A percentile compares a stretch with the other conserved stretches of the same genome.
Evolutionary conservation across 75 land plant genomes (phyloP).

Genomic region (Adiantum capillusveneris): DNA sequence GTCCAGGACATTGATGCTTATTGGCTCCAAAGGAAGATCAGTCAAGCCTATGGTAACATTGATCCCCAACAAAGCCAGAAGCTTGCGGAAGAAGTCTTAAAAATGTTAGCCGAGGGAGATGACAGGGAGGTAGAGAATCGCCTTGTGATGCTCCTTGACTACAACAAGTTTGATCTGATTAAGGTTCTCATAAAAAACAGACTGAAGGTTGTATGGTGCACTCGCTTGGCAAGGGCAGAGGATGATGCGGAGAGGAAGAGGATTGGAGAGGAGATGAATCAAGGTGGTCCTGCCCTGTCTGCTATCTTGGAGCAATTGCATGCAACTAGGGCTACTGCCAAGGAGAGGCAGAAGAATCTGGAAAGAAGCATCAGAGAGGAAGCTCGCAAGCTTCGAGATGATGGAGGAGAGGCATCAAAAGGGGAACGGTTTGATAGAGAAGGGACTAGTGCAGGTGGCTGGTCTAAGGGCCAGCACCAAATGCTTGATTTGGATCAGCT

Average conservation of each 20-base stretch:
- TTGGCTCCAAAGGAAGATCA: conserved; percentile 94
- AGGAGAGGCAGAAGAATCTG: conserved; percentile 85
- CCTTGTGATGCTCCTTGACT: conserved; percentile 67
- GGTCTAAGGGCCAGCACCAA: conserved; percentile 79
- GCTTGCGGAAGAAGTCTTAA: conserved; percentile 70
- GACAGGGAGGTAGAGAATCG: conserved; percentile 74
- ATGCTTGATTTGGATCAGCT: conserved; percentile 72
- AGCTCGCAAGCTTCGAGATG: conserved; percentile 87
- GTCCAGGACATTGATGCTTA: conserved; percentile 98
- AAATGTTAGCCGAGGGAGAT: conserved; percentile 64
- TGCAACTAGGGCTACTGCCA: conserved; percentile 95
- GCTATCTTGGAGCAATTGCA: conserved; percentile 88
- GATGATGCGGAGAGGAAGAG: conserved; percentile 75
- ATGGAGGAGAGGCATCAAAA: conserved; percentile 41
- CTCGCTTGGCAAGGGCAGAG: conserved; percentile 84
- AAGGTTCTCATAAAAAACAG: conserved; percentile 69
- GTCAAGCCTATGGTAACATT: conserved; percentile 74
- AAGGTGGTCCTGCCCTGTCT: conserved; percentile 43
- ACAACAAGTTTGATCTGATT: conserved; percentile 82
- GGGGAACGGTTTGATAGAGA: conserved; percentile 55
- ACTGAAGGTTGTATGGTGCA: conserved; percentile 83
- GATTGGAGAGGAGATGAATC: conserved; percentile 85
- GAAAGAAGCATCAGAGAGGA: conserved; percentile 91
- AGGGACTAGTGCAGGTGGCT: conserved; percentile 41
- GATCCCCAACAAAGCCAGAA: conserved; percentile 88